A percentile compares a stretch with the other conserved stretches of the same genome.
These are phyloP conservation scores for Hyphopichia khmerensis DNA, from an alignment of 1,139 yeast genomes.

Conservation along the genomic window DNA sequence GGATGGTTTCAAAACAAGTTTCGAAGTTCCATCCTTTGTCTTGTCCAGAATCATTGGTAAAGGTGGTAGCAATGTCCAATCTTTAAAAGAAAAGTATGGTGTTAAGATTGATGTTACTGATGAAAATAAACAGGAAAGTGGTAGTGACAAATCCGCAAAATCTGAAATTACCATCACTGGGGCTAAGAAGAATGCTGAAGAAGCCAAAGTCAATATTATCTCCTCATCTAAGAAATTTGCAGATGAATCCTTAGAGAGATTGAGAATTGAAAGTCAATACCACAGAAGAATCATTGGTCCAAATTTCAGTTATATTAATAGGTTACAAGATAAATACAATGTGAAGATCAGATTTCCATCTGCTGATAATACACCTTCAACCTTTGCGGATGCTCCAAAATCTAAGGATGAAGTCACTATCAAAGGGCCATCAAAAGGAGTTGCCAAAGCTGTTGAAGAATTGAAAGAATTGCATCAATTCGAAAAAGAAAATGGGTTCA, in stretches of 20 bases:
- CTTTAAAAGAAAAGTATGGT: conserved; percentile 74
- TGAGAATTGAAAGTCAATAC: conserved; percentile 72
- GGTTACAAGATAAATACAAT: conserved; percentile 85
- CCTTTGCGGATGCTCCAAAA: conserved; percentile 36
- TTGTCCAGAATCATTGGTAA: conserved; percentile 87
- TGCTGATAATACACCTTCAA: conserved; percentile 27
- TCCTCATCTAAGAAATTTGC: conserved; percentile 74
- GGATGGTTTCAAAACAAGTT: conserved; percentile 52
- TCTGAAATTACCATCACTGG: conserved; percentile 70
- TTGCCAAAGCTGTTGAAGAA: conserved; percentile 82
- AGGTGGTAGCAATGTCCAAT: conserved; percentile 72
- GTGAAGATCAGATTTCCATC: conserved; percentile 79
- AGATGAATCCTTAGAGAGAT: conserved; percentile 67
- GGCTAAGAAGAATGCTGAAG: conserved; percentile 74
- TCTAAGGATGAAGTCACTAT: conserved; percentile 68
- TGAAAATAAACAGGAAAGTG: conserved; percentile 24
- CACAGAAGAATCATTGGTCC: conserved; percentile 87
- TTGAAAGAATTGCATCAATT: conserved; percentile 78
- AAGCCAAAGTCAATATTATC: conserved; percentile 60
- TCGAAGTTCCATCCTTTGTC: conserved; percentile 64
- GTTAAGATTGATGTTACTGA: conserved; percentile 68
- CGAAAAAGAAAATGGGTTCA: conserved; percentile 84
- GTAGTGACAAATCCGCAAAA: conserved; percentile 39
- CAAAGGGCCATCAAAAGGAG: conserved; percentile 92
- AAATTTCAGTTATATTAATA: conserved; percentile 75